Conservation (phyloP, 305 asterid genomes). For the Nicotiana rustica region DNA sequence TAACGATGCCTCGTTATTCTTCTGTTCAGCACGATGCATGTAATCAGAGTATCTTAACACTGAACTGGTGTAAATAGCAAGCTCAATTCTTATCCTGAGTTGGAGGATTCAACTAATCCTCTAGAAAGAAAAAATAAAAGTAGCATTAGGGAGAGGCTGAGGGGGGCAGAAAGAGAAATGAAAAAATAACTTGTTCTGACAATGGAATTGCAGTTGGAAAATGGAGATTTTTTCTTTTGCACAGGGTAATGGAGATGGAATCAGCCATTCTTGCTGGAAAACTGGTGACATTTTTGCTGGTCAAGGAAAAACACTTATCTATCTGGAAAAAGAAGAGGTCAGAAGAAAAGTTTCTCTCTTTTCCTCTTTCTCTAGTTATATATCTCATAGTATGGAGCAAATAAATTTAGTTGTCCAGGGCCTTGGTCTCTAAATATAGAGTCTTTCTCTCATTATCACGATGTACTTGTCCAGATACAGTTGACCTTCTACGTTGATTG, state of each 20-base stretch:
- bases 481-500: background rate
- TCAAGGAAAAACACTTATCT: background rate
- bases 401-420: background rate
- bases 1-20: background rate
- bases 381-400: background rate
- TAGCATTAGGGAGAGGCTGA: background rate
- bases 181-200: background rate
- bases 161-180: background rate
- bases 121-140: background rate
- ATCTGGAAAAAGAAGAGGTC: conserved; percentile 25
- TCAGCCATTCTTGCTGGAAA: conserved; percentile 11
- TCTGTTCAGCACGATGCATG: background rate
- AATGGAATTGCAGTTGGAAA: conserved; percentile 1
- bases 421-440: background rate
- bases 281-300: background rate
- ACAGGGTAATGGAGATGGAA: conserved; percentile 30
- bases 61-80: background rate
- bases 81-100: background rate
- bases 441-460: background rate
- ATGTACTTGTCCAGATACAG: background rate
- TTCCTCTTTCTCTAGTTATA: conserved; percentile 5
- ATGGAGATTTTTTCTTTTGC: conserved; percentile 18
- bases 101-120: background rate
- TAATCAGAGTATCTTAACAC: background rate
- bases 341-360: background rate